A percentile compares a stretch with the other conserved stretches of the same genome.
These are phyloP conservation scores for Backusella liffmaniae DNA, from an alignment of 192 early-diverging fungal genomes.

Conservation along the genomic window DNA sequence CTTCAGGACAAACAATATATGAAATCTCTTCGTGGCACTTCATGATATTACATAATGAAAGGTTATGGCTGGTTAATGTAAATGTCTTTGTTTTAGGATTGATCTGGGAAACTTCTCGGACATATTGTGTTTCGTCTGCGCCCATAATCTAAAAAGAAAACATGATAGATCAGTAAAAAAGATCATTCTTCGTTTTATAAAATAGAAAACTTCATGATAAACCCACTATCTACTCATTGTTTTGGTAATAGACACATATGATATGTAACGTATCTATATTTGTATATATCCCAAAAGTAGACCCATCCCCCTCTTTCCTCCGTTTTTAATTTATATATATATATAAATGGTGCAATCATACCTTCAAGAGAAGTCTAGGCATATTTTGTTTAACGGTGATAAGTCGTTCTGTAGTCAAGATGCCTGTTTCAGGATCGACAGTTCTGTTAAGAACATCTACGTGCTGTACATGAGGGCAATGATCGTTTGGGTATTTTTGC, in stretches of 20 bases:
- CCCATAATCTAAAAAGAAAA: slow-evolving; percentile 52
- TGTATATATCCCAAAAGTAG: background rate
- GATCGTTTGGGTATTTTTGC: slow-evolving; percentile 96
- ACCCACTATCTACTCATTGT: background rate
- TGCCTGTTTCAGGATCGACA: slow-evolving; percentile 78
- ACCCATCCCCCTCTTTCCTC: background rate
- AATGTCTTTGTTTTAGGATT: slow-evolving; percentile 73
- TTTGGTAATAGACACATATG: background rate
- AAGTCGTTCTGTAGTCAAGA: slow-evolving; percentile 88
- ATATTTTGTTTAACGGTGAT: slow-evolving; percentile 84
- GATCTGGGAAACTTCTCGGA: slow-evolving; percentile 84
- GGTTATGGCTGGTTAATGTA: slow-evolving; percentile 77
- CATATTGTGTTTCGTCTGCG: slow-evolving; percentile 69
- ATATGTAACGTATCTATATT: background rate
- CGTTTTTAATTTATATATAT: background rate
- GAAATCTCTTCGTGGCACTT: slow-evolving; percentile 80
- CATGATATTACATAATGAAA: slow-evolving; percentile 83
- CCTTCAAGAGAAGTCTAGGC: slow-evolving; percentile 67
- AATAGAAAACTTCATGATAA: background rate
- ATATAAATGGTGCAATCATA: slow-evolving; percentile 23
- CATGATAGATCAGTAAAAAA: background rate
- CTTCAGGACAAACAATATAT: slow-evolving; percentile 64
- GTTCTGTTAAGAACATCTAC: slow-evolving; percentile 85
- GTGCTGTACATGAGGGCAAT: slow-evolving; percentile 85
- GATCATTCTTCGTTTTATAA: background rate